A percentile compares a stretch with the other conserved stretches of the same genome.
These are phyloP conservation scores for Lodderomyces metapsilosis DNA, from an alignment of 1,139 yeast genomes.

Conservation along the genomic window DNA sequence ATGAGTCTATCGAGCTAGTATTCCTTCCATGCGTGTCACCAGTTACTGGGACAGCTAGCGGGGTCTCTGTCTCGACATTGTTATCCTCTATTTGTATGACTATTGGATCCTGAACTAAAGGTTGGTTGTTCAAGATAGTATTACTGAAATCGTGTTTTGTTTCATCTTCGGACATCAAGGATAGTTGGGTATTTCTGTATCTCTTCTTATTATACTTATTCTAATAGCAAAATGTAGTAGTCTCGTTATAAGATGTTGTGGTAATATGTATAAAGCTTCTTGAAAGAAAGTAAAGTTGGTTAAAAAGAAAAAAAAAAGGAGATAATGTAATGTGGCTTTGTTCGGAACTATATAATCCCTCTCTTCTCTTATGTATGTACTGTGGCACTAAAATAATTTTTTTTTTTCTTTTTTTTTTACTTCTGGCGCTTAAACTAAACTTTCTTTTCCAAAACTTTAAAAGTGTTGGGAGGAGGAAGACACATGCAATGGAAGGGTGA, in stretches of 20 bases:
- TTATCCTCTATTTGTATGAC: slow-evolving; percentile 8
- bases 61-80: slow-evolving; percentile 5
- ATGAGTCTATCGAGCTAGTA: slow-evolving; percentile 9
- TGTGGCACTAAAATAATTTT: neutral
- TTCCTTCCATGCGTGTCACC: neutral
- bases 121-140: slow-evolving; percentile 13
- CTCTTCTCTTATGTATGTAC: no score
- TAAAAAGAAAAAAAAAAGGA: neutral
- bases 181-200: neutral
- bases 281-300: neutral
- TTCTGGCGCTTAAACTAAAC: neutral
- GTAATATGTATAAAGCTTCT: neutral
- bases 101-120: slow-evolving; percentile 13
- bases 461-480: neutral
- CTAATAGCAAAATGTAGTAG: neutral
- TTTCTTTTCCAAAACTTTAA: neutral
- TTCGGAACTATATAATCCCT: neutral
- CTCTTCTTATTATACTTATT: neutral
- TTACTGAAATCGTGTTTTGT: slow-evolving; percentile 3
- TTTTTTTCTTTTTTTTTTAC: no score
- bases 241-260: neutral
- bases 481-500: no score
- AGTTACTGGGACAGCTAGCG: slow-evolving; percentile 7
- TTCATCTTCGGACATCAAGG: slow-evolving; percentile 3
- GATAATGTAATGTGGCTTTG: neutral